Evolutionary conservation across 2,329 filamentous ascomycete genomes (phyloP), one percentile per base, ranked within the genome.

Genomic region (Colletotrichum ledebouriae): DNA sequence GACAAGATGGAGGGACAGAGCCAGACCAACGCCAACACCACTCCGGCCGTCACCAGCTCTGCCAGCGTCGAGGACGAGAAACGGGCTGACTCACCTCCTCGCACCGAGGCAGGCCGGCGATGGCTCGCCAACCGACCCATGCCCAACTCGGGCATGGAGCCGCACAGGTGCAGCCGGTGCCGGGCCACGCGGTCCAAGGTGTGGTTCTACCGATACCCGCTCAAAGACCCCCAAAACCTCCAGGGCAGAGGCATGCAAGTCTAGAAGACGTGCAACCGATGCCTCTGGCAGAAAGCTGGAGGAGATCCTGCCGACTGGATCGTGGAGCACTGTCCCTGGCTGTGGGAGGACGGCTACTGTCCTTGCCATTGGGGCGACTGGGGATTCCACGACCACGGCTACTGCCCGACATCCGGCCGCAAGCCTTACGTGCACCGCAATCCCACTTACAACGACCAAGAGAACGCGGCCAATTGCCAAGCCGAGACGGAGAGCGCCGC

Each of bases 231-330:
- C 10, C n/a, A n/a, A 1, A 37, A 46, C 46, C 2, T 22, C 11
- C 34, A 17, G 11, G 17, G 29, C 10, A 0, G 6, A 6, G 58
- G 58, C 20, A 42, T 61, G 47, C 50, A 22, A 37, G 25, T 47
- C 15, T 61, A 39, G 20, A n/a, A 17, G 2, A 29, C 47, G 3
- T 66, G 57, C 22, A 66, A 66, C 57, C 63, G 44, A 15, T 66
- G 52, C 1, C 4, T 39, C 2, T 63, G 52, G 60, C 60, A 49
- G 17, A 20, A 37, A 22, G 53, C 50, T 1, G 20, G 29, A 1
- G 37, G 4, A 9, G 11, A 37, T 6, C 29, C 59, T 9, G 41
- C 10, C n/a, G 50, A 46, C 20, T 60, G 49, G 50, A 29, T 57
- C 13, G 37, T 39, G 20, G 25, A 33, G 13, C 13, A 63, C 33